phyloP scores from a whole-genome alignment of 2,329 filamentous ascomycete genomes.

The Lecanosticta acicola region DNA sequence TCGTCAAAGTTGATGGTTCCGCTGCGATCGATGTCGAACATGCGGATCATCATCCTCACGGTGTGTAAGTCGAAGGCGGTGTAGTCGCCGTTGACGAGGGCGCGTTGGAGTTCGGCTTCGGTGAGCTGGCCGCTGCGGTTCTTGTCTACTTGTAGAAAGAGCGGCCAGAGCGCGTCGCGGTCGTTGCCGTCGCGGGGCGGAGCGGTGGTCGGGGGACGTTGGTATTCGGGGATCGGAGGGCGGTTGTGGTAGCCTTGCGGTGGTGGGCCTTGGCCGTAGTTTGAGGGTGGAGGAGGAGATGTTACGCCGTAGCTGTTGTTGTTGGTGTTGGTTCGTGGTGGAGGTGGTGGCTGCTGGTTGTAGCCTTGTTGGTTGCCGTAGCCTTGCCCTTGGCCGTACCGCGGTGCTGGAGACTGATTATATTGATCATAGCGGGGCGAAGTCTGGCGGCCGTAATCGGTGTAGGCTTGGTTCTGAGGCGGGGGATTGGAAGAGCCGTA shows the following conservation, averaged over 20 bases:
- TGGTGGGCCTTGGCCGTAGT: slow-evolving; percentile 50
- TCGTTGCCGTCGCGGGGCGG: slow-evolving; percentile 55
- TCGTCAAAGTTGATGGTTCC: slow-evolving; percentile 91
- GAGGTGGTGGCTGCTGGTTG: slow-evolving; percentile 13
- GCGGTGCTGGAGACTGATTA: slow-evolving; percentile 19
- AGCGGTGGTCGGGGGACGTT: slow-evolving; percentile 44
- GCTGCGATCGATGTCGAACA: slow-evolving; percentile 91
- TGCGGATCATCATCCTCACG: slow-evolving; percentile 97
- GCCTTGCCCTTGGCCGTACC: slow-evolving; percentile 16
- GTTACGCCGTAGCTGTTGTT: slow-evolving; percentile 19
- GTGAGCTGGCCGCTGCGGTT: slow-evolving; percentile 75
- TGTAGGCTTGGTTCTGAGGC: slow-evolving; percentile 25
- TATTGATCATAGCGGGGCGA: slow-evolving; percentile 35
- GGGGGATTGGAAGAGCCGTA: slow-evolving; percentile 32
- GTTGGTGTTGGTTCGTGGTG: slow-evolving; percentile 16
- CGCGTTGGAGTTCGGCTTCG: slow-evolving; percentile 78
- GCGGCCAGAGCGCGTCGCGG: slow-evolving; percentile 65
- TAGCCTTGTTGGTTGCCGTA: slow-evolving; percentile 12
- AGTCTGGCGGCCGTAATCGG: slow-evolving; percentile 28
- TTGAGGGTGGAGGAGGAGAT: slow-evolving; percentile 41
- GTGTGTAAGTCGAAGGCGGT: slow-evolving; percentile 89
- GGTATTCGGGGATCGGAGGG: slow-evolving; percentile 49
- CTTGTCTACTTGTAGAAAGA: slow-evolving; percentile 90
- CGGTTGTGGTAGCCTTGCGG: slow-evolving; percentile 59
- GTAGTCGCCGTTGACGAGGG: slow-evolving; percentile 95